A percentile compares a stretch with the other conserved stretches of the same genome.
Evolutionary conservation across 2,329 filamentous ascomycete species (phyloP).

Genomic region (Kalaharituber pfeilii): DNA sequence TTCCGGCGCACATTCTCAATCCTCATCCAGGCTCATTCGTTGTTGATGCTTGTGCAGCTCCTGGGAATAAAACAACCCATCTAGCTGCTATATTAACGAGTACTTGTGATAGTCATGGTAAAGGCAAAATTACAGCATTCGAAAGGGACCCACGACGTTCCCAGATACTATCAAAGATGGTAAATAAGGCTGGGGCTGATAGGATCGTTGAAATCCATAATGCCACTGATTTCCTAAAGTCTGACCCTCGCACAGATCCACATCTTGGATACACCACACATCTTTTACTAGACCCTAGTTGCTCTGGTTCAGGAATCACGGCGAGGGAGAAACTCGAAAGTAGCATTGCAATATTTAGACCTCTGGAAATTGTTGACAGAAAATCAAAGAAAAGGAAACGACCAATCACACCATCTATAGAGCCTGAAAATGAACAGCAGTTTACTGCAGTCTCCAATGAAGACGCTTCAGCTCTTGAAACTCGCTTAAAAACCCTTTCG

Average conservation of each 20-base stretch:
- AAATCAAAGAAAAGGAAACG: slow-evolving; percentile 28
- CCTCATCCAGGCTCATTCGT: slow-evolving; percentile 40
- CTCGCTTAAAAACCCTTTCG: slow-evolving; percentile 53
- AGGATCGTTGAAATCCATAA: slow-evolving; percentile 48
- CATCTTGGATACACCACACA: slow-evolving; percentile 56
- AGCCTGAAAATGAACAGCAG: slow-evolving; percentile 16
- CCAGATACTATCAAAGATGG: slow-evolving; percentile 68
- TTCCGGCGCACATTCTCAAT: slow-evolving; percentile 76
- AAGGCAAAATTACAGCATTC: slow-evolving; percentile 51
- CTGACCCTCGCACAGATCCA: slow-evolving; percentile 42
- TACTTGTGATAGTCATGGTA: neutral
- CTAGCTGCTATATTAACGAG: slow-evolving; percentile 52
- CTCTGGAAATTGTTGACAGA: slow-evolving; percentile 30
- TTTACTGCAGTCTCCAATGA: slow-evolving; percentile 34
- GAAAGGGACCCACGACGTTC: slow-evolving; percentile 58
- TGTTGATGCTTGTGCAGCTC: slow-evolving; percentile 86
- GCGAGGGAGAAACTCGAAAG: slow-evolving; percentile 51
- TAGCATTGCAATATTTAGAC: slow-evolving; percentile 29
- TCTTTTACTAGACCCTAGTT: slow-evolving; percentile 79
- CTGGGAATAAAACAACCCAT: slow-evolving; percentile 95
- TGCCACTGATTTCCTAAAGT: slow-evolving; percentile 65
- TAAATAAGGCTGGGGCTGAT: slow-evolving; percentile 55
- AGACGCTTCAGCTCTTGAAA: slow-evolving; percentile 23
- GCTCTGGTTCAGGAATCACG: slow-evolving; percentile 87
- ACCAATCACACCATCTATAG: neutral